Evolutionary conservation across 2,329 filamentous ascomycete genomes (phyloP), one percentile per base, ranked within the genome.

Genomic region (Pestalotiopsis sp.): DNA sequence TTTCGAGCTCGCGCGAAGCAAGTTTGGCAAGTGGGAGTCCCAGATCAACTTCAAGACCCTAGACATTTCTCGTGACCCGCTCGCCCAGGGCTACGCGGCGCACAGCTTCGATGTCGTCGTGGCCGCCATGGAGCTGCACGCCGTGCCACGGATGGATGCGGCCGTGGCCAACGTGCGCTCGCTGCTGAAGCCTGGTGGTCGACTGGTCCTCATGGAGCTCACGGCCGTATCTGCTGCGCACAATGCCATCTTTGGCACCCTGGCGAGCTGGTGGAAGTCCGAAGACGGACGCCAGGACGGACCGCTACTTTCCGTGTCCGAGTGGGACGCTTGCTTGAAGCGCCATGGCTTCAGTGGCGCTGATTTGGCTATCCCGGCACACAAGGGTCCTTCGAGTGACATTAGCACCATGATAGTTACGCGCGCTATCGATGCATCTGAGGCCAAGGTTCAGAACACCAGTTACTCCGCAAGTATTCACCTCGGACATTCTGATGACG

Each of bases 111-210:
- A 72, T 45, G 17, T 73, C 17, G 60, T 73, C 14, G 40, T 73
- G 12, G 71, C 69, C 3, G 69, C 68, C 1, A 65, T 68, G 6
- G 68, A 68, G 11, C 67, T 74, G 14, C 71, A 75, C 59, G 73
- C 73, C 2, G 73, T 72, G 4, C 65, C 68, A 20, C 67, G 71
- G 25, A 70, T 75, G 5, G 61, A 72, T 20, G 52, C 25, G 1
- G 72, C 74, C 12, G 36, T 76, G 57, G 57, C 65, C 13, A 70
- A 76, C 57, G 67, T 69, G 3, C 70, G 71, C n/a, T 60, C 61
- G 59, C 70, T 76, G 11, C 69, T 76, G 36, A 74, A 73, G 45
- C 71, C 72, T 1, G 73, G 72, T 2, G 73, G 73, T 12, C 70
- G 69, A 31, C 59, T 75, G n/a, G 58, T 74, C 3, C 23, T 70